Evolutionary conservation across 75 land plant genomes (phyloP).

Genomic region (Cupressus sempervirens): DNA sequence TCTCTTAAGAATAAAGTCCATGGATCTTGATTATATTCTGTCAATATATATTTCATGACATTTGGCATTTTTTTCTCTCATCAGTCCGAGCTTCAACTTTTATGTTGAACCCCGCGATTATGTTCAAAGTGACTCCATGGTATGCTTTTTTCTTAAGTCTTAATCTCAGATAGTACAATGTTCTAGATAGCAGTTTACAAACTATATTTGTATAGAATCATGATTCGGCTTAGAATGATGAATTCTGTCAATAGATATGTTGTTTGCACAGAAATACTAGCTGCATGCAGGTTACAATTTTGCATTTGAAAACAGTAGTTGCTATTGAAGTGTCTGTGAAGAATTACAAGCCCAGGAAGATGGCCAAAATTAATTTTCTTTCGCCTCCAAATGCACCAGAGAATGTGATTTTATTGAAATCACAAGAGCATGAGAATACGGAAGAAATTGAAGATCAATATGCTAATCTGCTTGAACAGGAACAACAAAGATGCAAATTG

Average conservation of each 20-base stretch:
- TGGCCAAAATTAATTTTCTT: no score
- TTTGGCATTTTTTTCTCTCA: not conserved
- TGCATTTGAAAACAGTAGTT: no score
- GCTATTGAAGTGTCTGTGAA: no score
- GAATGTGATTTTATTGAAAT: no score
- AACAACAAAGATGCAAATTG: no score
- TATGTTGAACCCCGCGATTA: not conserved
- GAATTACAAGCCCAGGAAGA: no score
- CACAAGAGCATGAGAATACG: no score
- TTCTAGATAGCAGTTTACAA: not conserved
- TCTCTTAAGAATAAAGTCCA: not conserved
- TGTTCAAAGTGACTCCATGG: not conserved
- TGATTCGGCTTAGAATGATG: not conserved
- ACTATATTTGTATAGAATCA: not conserved
- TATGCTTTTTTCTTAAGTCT: not conserved
- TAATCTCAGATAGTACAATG: not conserved
- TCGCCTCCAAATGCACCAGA: no score
- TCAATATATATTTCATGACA: not conserved
- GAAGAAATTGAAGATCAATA: no score
- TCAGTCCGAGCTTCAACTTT: not conserved
- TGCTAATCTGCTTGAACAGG: no score
- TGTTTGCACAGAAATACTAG: no score
- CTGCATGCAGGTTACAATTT: no score
- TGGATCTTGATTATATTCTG: not conserved
- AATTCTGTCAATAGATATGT: not conserved